phyloP scores from a whole-genome alignment of 129 eudicot genomes.

The Logfia minima region DNA sequence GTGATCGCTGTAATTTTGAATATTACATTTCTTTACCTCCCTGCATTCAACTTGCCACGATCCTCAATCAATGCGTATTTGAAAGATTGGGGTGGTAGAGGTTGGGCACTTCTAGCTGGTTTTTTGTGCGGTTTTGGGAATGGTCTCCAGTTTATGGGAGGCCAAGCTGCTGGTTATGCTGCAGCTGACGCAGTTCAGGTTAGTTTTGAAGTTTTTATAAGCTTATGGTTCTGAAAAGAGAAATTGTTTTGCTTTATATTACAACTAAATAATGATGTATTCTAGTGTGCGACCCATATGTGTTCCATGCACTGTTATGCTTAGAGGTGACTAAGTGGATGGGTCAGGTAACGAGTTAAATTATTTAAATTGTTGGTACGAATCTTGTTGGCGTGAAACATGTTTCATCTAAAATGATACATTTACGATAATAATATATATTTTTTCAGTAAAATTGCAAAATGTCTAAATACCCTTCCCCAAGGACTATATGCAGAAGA shows the following conservation, averaged over 20 bases:
- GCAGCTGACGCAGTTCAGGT: constrained; percentile 88
- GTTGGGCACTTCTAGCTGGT: constrained; percentile 80
- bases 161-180: constrained; percentile 95
- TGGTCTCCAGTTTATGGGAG: constrained; percentile 92
- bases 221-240: not conserved
- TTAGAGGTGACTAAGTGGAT: not conserved
- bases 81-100: constrained; percentile 74
- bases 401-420: too few relatives aligned
- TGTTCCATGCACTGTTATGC: not conserved
- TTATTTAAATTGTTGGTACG: too few relatives aligned
- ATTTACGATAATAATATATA: too few relatives aligned
- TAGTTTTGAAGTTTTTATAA: not conserved
- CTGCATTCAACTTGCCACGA: constrained; percentile 53
- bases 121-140: constrained; percentile 78
- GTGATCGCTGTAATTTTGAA: constrained; percentile 61
- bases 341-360: too few relatives aligned
- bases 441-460: too few relatives aligned
- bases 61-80: constrained; percentile 64
- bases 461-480: too few relatives aligned
- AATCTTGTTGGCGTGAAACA: too few relatives aligned
- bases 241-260: not conserved
- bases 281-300: too few relatives aligned
- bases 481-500: too few relatives aligned
- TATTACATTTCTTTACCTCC: constrained; percentile 58
- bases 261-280: not conserved